Conservation (phyloP, 495 filamentous ascomycete species). For the Schizothecium vesticola region DNA sequence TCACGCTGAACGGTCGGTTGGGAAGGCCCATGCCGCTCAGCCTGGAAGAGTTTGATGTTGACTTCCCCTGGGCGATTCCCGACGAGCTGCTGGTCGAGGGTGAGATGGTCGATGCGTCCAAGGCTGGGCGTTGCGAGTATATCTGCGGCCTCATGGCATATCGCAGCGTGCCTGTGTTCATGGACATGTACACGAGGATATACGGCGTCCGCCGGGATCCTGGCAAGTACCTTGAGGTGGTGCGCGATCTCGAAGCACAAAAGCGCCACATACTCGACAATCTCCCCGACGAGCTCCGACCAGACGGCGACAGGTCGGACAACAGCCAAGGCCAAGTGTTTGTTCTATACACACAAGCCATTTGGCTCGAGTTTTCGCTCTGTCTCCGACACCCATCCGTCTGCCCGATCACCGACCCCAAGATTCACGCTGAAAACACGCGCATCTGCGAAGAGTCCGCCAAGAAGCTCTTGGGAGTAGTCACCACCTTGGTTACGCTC, state of each 20-base stretch:
- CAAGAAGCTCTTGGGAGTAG: conserved; percentile 55
- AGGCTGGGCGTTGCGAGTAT: conserved; percentile 56
- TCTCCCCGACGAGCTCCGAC: conserved; percentile 50
- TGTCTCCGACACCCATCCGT: conserved; percentile 67
- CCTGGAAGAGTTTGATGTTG: conserved; percentile 67
- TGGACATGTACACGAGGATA: conserved; percentile 66
- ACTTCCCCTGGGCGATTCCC: conserved; percentile 62
- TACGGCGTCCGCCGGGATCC: conserved; percentile 59
- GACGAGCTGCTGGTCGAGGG: conserved; percentile 59
- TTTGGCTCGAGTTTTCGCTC: conserved; percentile 43
- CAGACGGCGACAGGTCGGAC: conserved; percentile 46
- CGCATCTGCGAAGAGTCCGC: conserved; percentile 62
- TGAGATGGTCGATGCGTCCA: conserved; percentile 42
- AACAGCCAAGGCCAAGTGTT: conserved; percentile 42
- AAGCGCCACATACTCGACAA: conserved; percentile 51
- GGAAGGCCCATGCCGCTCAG: conserved; percentile 70
- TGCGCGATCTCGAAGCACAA: conserved; percentile 57
- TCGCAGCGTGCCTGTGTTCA: conserved; percentile 54
- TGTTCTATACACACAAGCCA: conserved; percentile 44
- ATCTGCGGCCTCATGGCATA: conserved; percentile 57
- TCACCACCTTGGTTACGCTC: conserved; percentile 52
- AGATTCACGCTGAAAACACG: conserved; percentile 60
- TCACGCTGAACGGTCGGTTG: conserved; percentile 64
- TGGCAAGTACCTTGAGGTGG: conserved; percentile 54
- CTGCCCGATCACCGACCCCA: conserved; percentile 53